Conservation (phyloP, 768 basidiomycete genomes). For the Kwoniella sp. region DNA sequence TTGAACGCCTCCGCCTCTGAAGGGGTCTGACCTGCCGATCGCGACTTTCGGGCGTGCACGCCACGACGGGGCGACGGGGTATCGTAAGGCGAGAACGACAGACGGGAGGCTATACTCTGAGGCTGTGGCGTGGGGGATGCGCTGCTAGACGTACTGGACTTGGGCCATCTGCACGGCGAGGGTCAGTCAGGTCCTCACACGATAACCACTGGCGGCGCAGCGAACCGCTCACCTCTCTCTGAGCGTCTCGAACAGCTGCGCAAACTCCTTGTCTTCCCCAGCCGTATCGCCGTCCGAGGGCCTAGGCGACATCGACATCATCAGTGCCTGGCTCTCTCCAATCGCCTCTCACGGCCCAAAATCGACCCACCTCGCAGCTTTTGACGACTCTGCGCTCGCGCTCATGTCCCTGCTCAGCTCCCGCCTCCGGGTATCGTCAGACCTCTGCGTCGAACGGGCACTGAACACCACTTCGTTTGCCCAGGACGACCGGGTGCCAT, state of each 20-base stretch:
- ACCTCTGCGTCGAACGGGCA: too few relatives aligned
- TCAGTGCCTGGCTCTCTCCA: neutral
- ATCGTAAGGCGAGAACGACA: constrained; percentile 1
- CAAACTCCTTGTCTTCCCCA: constrained; percentile 11
- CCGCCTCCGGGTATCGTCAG: too few relatives aligned
- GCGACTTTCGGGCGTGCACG: constrained; percentile 11
- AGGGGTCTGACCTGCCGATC: constrained; percentile 22
- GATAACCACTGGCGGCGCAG: neutral
- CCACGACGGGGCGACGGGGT: constrained; percentile 18
- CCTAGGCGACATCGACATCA: neutral
- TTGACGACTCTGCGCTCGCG: constrained; percentile 8
- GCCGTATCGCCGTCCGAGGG: neutral
- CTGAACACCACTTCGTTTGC: too few relatives aligned
- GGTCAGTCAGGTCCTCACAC: neutral
- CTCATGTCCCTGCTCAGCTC: constrained; percentile 11
- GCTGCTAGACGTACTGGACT: neutral
- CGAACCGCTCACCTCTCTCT: constrained; percentile 3
- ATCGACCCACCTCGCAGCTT: neutral
- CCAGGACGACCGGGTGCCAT: too few relatives aligned
- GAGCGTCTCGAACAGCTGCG: constrained; percentile 10
- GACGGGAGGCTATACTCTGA: constrained; percentile 4
- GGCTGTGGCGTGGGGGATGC: neutral
- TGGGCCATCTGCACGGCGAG: constrained; percentile 4
- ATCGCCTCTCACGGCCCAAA: neutral
- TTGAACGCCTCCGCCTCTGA: constrained; percentile 24